Percentiles rank a stretch among this genome's conserved stretches.
These are phyloP conservation scores for Globisporangium splendens DNA, from an alignment of 352 stramenopile genomes.

Conservation along the genomic window DNA sequence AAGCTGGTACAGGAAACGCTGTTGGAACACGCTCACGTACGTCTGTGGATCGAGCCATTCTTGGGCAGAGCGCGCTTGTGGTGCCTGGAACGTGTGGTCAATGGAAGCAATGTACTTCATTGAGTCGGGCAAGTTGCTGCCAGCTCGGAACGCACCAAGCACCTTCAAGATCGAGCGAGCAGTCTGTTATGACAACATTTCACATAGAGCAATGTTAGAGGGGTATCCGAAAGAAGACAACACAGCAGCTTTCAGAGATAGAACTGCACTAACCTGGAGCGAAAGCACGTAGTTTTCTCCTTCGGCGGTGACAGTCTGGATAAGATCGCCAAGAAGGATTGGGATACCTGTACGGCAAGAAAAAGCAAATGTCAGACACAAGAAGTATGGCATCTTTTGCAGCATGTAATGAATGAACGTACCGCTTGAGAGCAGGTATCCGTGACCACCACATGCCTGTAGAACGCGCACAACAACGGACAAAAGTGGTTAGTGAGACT, in stretches of 20 bases:
- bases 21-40: conserved; percentile 44
- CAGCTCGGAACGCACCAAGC: conserved; percentile 31
- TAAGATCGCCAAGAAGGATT: conserved; percentile 87
- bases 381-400: too few relatives aligned
- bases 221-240: too few relatives aligned
- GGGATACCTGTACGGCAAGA: too few relatives aligned
- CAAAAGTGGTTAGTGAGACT: too few relatives aligned
- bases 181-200: conserved; percentile 11
- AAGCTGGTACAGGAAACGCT: conserved; percentile 54
- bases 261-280: conserved; percentile 64
- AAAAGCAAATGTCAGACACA: too few relatives aligned
- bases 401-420: conserved; percentile 24
- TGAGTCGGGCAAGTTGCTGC: conserved; percentile 21
- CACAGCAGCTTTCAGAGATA: too few relatives aligned
- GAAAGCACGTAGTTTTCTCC: conserved; percentile 97
- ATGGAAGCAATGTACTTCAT: conserved; percentile 48
- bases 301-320: conserved; percentile 94
- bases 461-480: conserved; percentile 12
- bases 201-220: not conserved
- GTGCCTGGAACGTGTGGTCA: conserved; percentile 24
- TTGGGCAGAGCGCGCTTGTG: conserved; percentile 16
- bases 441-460: conserved; percentile 93
- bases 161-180: conserved; percentile 42
- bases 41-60: conserved; percentile 35
- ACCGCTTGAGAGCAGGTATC: conserved; percentile 88